Base-by-base conservation (phyloP, 306 rosid species). In the Citrullus amarus region DNA sequence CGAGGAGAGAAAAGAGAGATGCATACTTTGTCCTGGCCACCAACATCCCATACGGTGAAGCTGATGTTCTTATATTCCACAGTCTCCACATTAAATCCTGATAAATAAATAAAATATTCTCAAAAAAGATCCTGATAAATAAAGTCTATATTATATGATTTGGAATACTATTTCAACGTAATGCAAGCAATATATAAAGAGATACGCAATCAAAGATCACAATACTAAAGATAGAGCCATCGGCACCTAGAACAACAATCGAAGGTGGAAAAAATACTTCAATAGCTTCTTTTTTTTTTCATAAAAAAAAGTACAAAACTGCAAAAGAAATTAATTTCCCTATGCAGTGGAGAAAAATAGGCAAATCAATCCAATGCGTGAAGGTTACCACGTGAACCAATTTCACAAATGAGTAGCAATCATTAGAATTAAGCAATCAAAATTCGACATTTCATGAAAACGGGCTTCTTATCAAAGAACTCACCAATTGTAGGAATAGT, bases 41-140 rank as follows among this genome's bases (percentile, higher is more conserved):
- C 93, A 61, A 90, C 93, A 82, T 90, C 93, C 93, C 93, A 90
- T 74, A 90, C 93, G 4, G 91, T 90, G 86, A 90, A 90, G 87
- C 93, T 90, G 86, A 90, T 90, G 91, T 90, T 90, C 91, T 90
- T 90, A 83, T 90, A 88, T 84, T 90, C 91, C 77, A 90, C 91
- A 14, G 77, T 72, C 77, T 72, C 77, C 77, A 72, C 77, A 16
- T 72, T 72, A 72, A 72, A 72, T 16, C 83, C 87, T 90, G 85
- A 86, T 88, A 58, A 90, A 87, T 12, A 4, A 4, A 50, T 3
- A 50, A 3, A 46, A 14, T 46, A 46, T 46, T 46, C 51, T 46
- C 51, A 50, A 50, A 50, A 50, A 50, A 50, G 14, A 3, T 50
- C 51, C 51, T 51, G 56, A 15, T 5, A 51, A 16, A 53, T 12